Conservation (phyloP, 495 filamentous ascomycete genomes). For the Hypoxylon fuscum region DNA sequence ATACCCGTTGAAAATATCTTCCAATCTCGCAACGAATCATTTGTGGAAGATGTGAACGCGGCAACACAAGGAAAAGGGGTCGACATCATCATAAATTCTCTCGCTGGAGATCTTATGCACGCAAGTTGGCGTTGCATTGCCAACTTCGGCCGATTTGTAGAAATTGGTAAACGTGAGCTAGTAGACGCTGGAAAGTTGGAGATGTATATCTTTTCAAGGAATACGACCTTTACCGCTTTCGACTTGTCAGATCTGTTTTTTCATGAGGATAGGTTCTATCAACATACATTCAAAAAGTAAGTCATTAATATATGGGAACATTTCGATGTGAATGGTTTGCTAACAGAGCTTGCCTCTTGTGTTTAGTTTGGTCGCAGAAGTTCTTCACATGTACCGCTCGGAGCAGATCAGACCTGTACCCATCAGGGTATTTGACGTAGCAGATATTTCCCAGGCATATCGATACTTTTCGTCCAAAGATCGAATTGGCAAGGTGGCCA, state of each 20-base stretch:
- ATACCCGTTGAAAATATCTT: constrained; percentile 61
- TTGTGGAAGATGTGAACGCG: constrained; percentile 51
- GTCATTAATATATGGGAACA: no score
- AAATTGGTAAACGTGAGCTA: constrained; percentile 56
- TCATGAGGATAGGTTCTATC: no score
- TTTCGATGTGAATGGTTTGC: no score
- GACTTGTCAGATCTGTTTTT: no score
- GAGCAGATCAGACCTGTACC: constrained; percentile 6
- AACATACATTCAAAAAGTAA: no score
- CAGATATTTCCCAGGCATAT: constrained; percentile 16
- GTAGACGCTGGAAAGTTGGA: constrained; percentile 34
- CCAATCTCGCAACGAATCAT: constrained; percentile 41
- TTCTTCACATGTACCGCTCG: constrained; percentile 7
- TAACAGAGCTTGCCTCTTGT: no score
- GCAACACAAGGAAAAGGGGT: constrained; percentile 57
- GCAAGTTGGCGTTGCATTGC: constrained; percentile 54
- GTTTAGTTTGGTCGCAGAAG: neutral
- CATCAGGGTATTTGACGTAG: constrained; percentile 8
- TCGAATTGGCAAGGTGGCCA: constrained; percentile 60
- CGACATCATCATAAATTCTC: constrained; percentile 64
- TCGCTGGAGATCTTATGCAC: constrained; percentile 59
- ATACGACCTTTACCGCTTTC: constrained; percentile 42
- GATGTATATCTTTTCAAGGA: constrained; percentile 30
- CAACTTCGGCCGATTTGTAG: constrained; percentile 60
- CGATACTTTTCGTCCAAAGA: constrained; percentile 27